Evolutionary conservation across 495 filamentous ascomycete genomes (phyloP), one percentile per base, ranked within the genome.

Genomic region (Penicillium egyptiacum): DNA sequence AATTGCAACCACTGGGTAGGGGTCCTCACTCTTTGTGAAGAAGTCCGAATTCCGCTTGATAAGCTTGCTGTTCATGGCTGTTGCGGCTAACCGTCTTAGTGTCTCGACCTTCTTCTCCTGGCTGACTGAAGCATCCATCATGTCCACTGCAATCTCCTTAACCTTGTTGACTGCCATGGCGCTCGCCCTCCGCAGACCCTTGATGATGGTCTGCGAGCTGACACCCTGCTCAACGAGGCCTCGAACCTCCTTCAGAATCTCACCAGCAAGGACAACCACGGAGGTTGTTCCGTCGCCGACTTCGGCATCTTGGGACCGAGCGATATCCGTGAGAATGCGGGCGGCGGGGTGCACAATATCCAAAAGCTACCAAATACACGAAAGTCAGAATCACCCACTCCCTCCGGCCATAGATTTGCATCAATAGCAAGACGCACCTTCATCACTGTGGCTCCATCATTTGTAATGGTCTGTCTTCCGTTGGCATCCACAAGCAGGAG

Each of bases 51-150:
- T 98, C 65, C 92, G 86, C 81, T 98, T 95, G 75, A 98, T 98
- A 58, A 98, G 82, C 79, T 98, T 98, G 80, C 90, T 96, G 77
- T 92, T 97, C 94, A 98, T 98, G 58, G 94, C 94, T n/a, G 94
- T 98, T 44, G 79, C 91, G 25, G 94, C 94, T 64, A 98, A 79
- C 68, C 95, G 93, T 71, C 80, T 78, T 47, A 98, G 81, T 30
- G 92, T 97, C 69, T 96, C 92, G 59, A 91, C 84, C 76, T 89
- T 87, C 76, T 93, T 96, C 41, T 84, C 81, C 71, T 96, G 90
- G 63, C 76, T 84, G 41, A 57, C 72, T 25, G 70, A 65, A 28
- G 68, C 55, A 19, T 78, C 64, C 40, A 77, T 69, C 43, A 91
- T 96, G 73, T 86, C 88, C 56, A 97, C 85, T 26, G 90, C 88